phyloP scores from a whole-genome alignment of 2,329 filamentous ascomycete species.

The Akanthomyces dipterigenus region DNA sequence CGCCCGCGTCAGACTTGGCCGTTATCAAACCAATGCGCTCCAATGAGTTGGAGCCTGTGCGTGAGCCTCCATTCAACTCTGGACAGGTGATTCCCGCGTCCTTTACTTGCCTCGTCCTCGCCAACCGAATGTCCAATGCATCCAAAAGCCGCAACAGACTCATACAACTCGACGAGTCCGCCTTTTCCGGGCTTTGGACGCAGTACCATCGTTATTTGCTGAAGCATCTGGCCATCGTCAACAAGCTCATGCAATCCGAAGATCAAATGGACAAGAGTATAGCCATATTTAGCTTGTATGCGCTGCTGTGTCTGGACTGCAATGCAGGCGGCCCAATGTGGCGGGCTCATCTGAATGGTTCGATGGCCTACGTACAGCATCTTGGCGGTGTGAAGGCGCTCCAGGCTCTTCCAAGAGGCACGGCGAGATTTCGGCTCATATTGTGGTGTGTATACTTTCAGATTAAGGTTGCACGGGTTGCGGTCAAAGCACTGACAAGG shows the following conservation, averaged over 20 bases:
- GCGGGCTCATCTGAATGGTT: background rate
- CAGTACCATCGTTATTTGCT: background rate
- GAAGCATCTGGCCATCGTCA: background rate
- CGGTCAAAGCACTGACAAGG: background rate
- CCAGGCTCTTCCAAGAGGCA: background rate
- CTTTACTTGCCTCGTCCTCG: background rate
- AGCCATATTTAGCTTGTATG: background rate
- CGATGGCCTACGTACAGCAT: background rate
- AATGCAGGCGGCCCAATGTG: background rate
- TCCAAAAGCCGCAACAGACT: background rate
- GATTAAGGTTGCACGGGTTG: background rate
- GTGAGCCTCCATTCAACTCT: background rate
- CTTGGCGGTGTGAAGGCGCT: background rate
- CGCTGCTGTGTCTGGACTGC: background rate
- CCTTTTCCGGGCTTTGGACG: background rate
- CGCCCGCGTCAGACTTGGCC: background rate
- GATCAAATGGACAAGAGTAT: background rate
- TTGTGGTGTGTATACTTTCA: background rate
- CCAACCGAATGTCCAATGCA: background rate
- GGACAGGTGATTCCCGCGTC: background rate
- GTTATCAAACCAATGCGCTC: background rate
- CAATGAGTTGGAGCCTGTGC: background rate
- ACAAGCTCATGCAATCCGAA: background rate
- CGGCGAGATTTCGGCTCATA: background rate
- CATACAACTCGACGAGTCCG: background rate